Base-by-base conservation (phyloP, 1,284 basidiomycete genomes). In the Ustilago lituana region DNA sequence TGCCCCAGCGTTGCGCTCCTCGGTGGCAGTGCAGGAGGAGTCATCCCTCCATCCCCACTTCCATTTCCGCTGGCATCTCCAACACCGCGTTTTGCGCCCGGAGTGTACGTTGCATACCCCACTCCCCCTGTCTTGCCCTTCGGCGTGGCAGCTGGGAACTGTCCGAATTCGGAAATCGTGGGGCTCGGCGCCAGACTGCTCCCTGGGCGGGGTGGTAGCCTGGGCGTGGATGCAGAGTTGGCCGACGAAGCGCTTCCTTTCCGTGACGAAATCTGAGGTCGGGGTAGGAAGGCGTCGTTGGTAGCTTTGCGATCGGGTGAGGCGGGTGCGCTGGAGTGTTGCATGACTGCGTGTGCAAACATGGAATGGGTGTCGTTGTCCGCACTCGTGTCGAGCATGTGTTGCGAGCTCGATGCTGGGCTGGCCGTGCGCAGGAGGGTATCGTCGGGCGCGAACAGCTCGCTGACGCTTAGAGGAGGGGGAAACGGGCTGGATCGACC, bases 271-370 rank as follows among this genome's bases (percentile, higher is more conserved):
- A 49, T 24, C 19, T 37, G 58, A 6, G 50, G 55, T 19, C 7
- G 39, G n/a, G 31, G 46, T n/a, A 32, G 49, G 37, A 12, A 51
- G 19, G n/a, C 39, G 35, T 2, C 26, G 46, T 27, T 10, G 9
- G 27, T 10, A 23, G 15, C 22, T 27, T 43, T 24, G 10, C 29
- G 19, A 22, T 43, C 36, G 3, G 50, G 44, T 24, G 41, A 50
- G 8, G 49, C 37, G n/a, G 47, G 36, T 4, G 37, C 27, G 19
- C 26, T 37, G 24, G 45, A 41, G 4, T 46, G 44, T 26, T 60
- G 26, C 52, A 66, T 56, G 2, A 66, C 57, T 8, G 66, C 66
- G 43, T 69, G 66, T 3, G 50, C 66, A 38, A 69, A 69, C 59
- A 69, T 46, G n/a, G n/a, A n/a, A n/a, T n/a, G n/a, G n/a, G n/a